Evolutionary conservation across 2,329 filamentous ascomycete genomes (phyloP), one percentile per base, ranked within the genome.

Genomic region (Boeremia lycopersici): DNA sequence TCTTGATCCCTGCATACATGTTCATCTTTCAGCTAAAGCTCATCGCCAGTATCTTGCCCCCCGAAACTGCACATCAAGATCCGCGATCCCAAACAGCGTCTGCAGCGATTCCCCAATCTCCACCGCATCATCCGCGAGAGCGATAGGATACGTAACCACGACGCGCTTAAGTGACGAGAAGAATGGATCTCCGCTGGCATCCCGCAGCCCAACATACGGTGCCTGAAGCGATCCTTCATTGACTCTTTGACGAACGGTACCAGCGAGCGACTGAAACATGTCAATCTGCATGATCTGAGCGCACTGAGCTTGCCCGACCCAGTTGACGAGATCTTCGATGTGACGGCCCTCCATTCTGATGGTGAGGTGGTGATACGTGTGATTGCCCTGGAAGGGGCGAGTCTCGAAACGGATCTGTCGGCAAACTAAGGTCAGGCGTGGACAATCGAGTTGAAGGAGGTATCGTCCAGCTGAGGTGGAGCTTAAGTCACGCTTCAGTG

Each of bases 261-360:
- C 29, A 9, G 45, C 45, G 17, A 48, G 45, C 13, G 45, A 48
- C 29, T 25, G 45, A 9, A 41, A 48, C 35, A 47, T 47, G 13
- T 36, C 35, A 7, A 47, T 39, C 17, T 31, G 34, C 3, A 47
- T 17, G 2, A 47, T 25, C 8, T 26, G 34, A 12, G 34, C 35
- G n/a, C 44, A 31, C 9, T 48, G 29, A 3, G 12, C 13, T 26
- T 13, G 9, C 6, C 45, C 19, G 2, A 48, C 17, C 17, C 35
- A 48, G 13, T 23, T 2, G 9, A 48, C 23, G 7, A 48, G 45
- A 31, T 41, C 29, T 19, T 17, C 19, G 9, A 39, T 31, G 17
- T 39, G 44, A 17, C 6, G n/a, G 17, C 44, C 29, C 12, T 47
- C 26, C 26, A 38, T 39, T 19, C 44, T 47, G 34, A 47, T 30